Percentiles rank a stretch among this genome's conserved stretches.
phyloP scores from a whole-genome alignment of 78 protist genomes.

The Dictyostelium purpureum region DNA sequence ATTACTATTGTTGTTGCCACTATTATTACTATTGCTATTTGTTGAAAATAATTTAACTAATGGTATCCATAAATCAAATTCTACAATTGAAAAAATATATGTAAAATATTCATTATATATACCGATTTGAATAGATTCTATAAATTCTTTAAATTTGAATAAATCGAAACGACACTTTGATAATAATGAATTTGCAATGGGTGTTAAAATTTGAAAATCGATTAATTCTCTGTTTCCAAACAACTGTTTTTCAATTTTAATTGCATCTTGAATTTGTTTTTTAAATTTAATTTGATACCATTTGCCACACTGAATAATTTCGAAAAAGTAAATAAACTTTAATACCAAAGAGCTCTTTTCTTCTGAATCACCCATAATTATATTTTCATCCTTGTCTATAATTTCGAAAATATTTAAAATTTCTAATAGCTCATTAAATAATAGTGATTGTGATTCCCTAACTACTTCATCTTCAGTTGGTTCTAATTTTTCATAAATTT shows the following conservation, averaged over 20 bases:
- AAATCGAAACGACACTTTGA: no score
- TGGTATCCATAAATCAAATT: not conserved
- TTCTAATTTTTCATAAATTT: no score
- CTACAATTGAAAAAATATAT: slow-evolving; percentile 3
- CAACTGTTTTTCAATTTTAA: not conserved
- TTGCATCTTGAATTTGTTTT: not conserved
- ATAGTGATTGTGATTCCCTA: no score
- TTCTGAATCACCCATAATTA: no score
- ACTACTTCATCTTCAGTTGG: no score
- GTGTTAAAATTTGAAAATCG: not conserved
- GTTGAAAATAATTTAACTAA: not conserved
- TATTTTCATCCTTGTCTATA: no score
- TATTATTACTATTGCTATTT: not conserved
- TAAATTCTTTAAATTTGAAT: not conserved
- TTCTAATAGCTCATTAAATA: no score
- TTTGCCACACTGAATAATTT: not conserved
- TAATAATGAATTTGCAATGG: not conserved
- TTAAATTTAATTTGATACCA: not conserved
- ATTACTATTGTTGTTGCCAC: not conserved
- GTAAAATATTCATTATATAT: not conserved
- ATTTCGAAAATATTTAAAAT: no score
- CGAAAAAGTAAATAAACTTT: slow-evolving; percentile 1
- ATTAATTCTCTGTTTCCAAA: not conserved
- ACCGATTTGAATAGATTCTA: not conserved
- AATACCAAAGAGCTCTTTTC: no score